phyloP scores from a whole-genome alignment of 306 rosid species.

The Castanospermum australe region DNA sequence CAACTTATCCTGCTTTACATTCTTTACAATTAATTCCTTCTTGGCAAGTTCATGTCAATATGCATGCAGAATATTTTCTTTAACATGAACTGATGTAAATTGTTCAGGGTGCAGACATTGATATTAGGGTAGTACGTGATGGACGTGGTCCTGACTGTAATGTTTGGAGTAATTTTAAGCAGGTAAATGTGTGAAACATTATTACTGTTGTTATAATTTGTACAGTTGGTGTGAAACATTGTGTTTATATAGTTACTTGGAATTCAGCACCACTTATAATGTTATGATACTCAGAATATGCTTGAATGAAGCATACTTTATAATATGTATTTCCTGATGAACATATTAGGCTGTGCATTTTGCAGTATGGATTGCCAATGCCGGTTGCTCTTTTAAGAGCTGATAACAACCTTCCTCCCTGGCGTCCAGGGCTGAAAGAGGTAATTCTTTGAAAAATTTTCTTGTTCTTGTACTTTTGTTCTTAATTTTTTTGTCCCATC shows the following conservation, averaged over 20 bases:
- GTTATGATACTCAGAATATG: neutral
- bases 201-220: constrained; percentile 11
- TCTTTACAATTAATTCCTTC: constrained; percentile 1
- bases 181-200: constrained; percentile 51
- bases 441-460: constrained; percentile 31
- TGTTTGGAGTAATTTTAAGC: constrained; percentile 98
- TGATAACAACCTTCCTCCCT: constrained; percentile 94
- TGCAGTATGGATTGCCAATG: constrained; percentile 82
- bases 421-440: constrained; percentile 93
- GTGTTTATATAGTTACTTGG: neutral
- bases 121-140: constrained; percentile 95
- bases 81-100: constrained; percentile 34
- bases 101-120: constrained; percentile 97
- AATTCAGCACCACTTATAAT: constrained; percentile 7
- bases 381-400: constrained; percentile 89
- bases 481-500: neutral
- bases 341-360: constrained; percentile 33
- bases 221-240: neutral
- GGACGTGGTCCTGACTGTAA: constrained; percentile 97
- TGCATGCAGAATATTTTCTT: neutral
- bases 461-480: neutral
- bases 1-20: neutral
- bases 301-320: constrained; percentile 1
- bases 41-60: constrained; percentile 10
- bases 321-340: neutral